Percentiles rank a stretch among this genome's conserved stretches.
Evolutionary conservation across 495 filamentous ascomycete genomes (phyloP).

Genomic region (Clohesyomyces aquaticus): DNA sequence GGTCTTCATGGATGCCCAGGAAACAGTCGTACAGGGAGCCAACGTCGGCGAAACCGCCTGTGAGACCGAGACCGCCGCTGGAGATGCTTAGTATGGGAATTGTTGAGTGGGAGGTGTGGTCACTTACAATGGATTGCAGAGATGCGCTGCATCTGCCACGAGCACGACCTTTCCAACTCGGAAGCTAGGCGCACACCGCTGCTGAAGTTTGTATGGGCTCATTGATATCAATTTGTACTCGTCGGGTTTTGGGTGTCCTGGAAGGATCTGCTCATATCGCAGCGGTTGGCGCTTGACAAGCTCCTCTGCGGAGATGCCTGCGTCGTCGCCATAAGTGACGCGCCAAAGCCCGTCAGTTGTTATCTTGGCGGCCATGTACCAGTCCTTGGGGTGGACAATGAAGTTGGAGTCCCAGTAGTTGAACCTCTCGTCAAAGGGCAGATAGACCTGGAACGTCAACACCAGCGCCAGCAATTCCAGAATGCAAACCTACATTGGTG

Average conservation of each 20-base stretch:
- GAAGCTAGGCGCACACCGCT: conserved; percentile 61
- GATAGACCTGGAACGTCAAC: conserved; percentile 30
- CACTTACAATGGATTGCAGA: conserved; percentile 58
- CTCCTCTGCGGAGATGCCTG: conserved; percentile 57
- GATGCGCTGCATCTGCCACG: conserved; percentile 63
- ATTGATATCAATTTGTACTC: conserved; percentile 60
- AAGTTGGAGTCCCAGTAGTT: conserved; percentile 62
- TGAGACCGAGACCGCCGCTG: conserved; percentile 62
- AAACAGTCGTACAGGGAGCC: conserved; percentile 63
- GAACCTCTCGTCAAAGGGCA: conserved; percentile 56
- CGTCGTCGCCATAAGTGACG: conserved; percentile 62
- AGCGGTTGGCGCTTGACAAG: conserved; percentile 57
- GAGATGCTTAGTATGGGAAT: conserved; percentile 2
- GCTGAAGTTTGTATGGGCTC: conserved; percentile 65
- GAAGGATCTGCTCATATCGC: conserved; percentile 60
- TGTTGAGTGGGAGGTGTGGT: not conserved
- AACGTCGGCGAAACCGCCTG: conserved; percentile 64
- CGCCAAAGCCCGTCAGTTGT: conserved; percentile 62
- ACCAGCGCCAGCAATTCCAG: not conserved
- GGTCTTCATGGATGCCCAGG: conserved; percentile 58
- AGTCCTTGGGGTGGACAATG: conserved; percentile 62
- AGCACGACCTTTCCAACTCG: conserved; percentile 61
- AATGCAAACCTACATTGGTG: conserved; percentile 56
- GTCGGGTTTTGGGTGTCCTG: conserved; percentile 60
- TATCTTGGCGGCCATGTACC: conserved; percentile 64